Evolutionary conservation across 2,329 filamentous ascomycete genomes (phyloP), one percentile per base, ranked within the genome.

Genomic region (Scopulariopsis brevicaulis): DNA sequence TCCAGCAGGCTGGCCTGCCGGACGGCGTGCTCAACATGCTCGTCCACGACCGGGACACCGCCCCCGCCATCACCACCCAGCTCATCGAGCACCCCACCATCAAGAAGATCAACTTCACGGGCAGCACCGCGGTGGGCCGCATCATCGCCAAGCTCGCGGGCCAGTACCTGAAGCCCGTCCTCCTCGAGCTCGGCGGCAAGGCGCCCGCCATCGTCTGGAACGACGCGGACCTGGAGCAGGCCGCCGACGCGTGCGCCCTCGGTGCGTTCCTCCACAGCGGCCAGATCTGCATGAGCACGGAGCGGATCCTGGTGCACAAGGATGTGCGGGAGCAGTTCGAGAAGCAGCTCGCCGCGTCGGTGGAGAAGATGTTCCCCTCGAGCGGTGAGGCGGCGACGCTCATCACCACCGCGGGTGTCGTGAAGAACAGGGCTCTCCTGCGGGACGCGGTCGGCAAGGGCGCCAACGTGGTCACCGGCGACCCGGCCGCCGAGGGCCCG

Each of bases 61-160:
- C 89, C 0, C 77, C 85, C 0, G 75, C 78, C 14, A 75, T 93
- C 35, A 92, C 88, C 0, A 78, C 77, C 32, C 74, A 82, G 1
- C 70, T 94, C 34, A 88, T 95, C 62, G 79, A 82, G 54, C 77
- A 88, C 64, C 81, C 81, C 0, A 74, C 76, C 0, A 73, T 95
- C 59, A 86, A 84, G 68, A 95, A 95, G 74, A 78, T 96, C 68
- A 94, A 90, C 73, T 96, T 95, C 70, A 96, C 90, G 0, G 90
- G 90, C 37, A 87, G 82, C 65, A 91, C 89, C 0, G 69, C 70
- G 0, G 85, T 94, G 0, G 90, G 90, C 1, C 79, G 83, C 35
- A 86, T 90, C 66, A 83, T 96, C 59, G 87, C 83, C 11, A 75
- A 77, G 22, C 77, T 82, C 10, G 87, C 87, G 0, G 90, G 87